Conservation (phyloP, 2,329 filamentous ascomycete genomes). For the Domatiomyces catenatus region DNA sequence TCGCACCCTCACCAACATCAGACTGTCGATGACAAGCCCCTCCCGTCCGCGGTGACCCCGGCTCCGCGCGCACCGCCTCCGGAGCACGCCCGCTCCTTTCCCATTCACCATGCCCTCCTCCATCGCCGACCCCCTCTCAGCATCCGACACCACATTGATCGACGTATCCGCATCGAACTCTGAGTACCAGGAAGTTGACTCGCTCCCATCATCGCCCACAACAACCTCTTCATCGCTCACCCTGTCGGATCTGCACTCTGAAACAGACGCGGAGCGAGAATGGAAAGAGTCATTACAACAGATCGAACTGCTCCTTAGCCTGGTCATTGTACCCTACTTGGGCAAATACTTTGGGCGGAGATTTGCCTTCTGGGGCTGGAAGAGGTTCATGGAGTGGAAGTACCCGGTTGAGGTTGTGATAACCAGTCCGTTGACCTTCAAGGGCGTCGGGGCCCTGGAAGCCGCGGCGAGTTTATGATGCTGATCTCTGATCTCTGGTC, state of each 20-base stretch:
- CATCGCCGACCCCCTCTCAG: slow-evolving; percentile 18
- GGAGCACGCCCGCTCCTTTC: background rate
- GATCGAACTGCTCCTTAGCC: slow-evolving; percentile 77
- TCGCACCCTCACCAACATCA: background rate
- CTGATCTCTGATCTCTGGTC: background rate
- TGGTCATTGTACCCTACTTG: slow-evolving; percentile 85
- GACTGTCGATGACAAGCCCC: background rate
- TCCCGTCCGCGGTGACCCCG: background rate
- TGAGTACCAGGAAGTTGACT: slow-evolving; percentile 27
- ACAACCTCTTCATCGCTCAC: slow-evolving; percentile 34
- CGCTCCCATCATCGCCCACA: slow-evolving; percentile 31
- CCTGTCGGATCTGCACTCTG: slow-evolving; percentile 41
- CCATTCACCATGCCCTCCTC: background rate
- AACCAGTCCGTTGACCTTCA: slow-evolving; percentile 47
- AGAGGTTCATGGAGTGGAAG: slow-evolving; percentile 85
- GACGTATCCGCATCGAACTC: slow-evolving; percentile 21
- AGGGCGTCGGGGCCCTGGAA: slow-evolving; percentile 46
- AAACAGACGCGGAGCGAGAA: slow-evolving; percentile 80
- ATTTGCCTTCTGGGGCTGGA: slow-evolving; percentile 94
- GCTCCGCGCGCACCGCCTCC: too few species aligned
- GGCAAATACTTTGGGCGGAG: slow-evolving; percentile 92
- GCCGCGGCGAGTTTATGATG: slow-evolving; percentile 31
- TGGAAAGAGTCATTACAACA: slow-evolving; percentile 93
- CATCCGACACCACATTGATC: slow-evolving; percentile 27
- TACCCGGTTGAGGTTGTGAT: slow-evolving; percentile 62